Percentiles rank a stretch among this genome's conserved stretches.
Conservation (phyloP, 2,329 filamentous ascomycete species). For the Sporothrix phasma region DNA sequence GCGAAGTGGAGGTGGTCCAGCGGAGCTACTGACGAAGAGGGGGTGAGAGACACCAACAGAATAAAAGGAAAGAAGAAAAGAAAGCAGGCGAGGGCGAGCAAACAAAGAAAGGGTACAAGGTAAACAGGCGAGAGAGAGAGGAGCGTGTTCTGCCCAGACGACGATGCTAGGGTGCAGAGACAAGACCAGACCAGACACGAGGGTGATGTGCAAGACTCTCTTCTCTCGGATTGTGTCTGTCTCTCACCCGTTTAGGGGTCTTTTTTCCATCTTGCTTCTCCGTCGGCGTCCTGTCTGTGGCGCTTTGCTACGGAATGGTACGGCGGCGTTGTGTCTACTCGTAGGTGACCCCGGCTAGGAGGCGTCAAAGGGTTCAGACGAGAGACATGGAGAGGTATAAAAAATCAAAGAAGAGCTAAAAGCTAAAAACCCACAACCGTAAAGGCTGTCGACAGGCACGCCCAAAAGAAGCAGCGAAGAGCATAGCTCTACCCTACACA, state of each 20-base stretch:
- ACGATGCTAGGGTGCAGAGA: not conserved
- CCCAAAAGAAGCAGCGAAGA: not conserved
- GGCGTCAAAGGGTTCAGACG: not conserved
- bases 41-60: constrained; percentile 3
- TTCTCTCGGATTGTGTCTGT: not conserved
- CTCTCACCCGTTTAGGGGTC: not conserved
- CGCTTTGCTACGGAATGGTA: not conserved
- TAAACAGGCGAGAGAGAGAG: not conserved
- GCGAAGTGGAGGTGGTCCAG: not conserved
- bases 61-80: not conserved
- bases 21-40: not conserved
- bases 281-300: not conserved
- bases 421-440: no score
- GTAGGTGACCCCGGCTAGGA: not conserved
- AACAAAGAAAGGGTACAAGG: not conserved
- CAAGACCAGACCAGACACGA: no score
- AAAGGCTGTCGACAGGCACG: no score
- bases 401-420: not conserved
- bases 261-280: not conserved
- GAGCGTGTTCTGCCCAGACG: not conserved
- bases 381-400: not conserved
- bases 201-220: not conserved
- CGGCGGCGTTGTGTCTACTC: not conserved
- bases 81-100: not conserved
- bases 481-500: not conserved